A percentile compares a stretch with the other conserved stretches of the same genome.
Evolutionary conservation across 352 stramenopile species (phyloP).

Genomic region (Pythium phragmitis): DNA sequence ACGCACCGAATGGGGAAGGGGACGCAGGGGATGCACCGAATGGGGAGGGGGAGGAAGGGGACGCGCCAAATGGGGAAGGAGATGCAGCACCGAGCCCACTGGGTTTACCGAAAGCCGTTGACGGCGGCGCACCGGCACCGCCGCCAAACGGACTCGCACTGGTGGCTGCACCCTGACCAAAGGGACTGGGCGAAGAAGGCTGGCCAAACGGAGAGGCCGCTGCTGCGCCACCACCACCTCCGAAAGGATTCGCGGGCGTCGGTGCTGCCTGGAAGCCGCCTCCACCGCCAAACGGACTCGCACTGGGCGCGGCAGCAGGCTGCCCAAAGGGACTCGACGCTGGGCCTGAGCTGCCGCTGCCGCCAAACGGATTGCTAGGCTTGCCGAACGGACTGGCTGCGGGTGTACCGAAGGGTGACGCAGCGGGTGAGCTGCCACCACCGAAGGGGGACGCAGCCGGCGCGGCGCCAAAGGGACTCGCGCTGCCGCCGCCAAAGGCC

Average conservation of each 20-base stretch:
- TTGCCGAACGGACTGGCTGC: conserved; percentile 37
- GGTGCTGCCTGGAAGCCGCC: conserved; percentile 6
- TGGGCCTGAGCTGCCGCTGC: conserved; percentile 1
- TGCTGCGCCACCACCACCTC: background rate
- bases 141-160: conserved; percentile 20
- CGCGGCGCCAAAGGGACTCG: conserved; percentile 23
- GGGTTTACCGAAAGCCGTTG: conserved; percentile 16
- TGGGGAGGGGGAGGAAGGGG: background rate
- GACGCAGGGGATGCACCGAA: background rate
- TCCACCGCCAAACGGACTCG: conserved; percentile 10
- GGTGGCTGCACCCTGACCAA: conserved; percentile 11
- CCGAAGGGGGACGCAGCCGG: conserved; percentile 16
- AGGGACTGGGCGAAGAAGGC: conserved; percentile 2
- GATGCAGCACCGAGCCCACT: conserved; percentile 9
- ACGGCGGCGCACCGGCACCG: background rate
- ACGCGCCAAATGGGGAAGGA: conserved; percentile 10
- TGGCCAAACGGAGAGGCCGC: conserved; percentile 9
- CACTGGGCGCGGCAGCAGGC: background rate
- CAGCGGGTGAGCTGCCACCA: conserved; percentile 1
- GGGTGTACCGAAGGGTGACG: conserved; percentile 11
- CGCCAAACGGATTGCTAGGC: conserved; percentile 39
- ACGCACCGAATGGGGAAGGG: background rate
- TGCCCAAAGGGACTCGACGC: conserved; percentile 12
- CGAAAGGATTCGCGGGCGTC: conserved; percentile 12
- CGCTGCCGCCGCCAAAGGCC: conserved; percentile 25